Percentiles rank a stretch among this genome's conserved stretches.
These are phyloP conservation scores for Candida vartiovaarae DNA, from an alignment of 805 yeast genomes.

Conservation along the genomic window DNA sequence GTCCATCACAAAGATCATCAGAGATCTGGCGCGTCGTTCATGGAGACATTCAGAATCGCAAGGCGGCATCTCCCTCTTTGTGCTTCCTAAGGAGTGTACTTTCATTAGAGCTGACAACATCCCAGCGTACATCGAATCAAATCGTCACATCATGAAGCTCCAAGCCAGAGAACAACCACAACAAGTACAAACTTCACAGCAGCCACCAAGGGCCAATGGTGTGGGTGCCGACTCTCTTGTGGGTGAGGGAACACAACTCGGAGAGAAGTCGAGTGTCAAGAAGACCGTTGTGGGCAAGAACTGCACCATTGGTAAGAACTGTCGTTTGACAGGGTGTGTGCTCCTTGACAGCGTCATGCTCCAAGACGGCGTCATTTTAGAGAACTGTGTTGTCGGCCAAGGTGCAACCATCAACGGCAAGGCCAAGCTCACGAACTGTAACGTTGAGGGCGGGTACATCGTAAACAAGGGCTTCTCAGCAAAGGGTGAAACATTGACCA, in stretches of 20 bases:
- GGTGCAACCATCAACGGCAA: slow-evolving; percentile 57
- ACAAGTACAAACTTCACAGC: slow-evolving; percentile 23
- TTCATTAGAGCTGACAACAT: slow-evolving; percentile 77
- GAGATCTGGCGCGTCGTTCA: slow-evolving; percentile 86
- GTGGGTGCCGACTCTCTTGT: slow-evolving; percentile 84
- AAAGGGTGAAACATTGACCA: slow-evolving; percentile 54
- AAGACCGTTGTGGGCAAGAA: slow-evolving; percentile 71
- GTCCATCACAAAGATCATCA: slow-evolving; percentile 58
- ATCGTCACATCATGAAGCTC: slow-evolving; percentile 63
- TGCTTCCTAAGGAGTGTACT: slow-evolving; percentile 59
- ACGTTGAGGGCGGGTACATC: slow-evolving; percentile 72
- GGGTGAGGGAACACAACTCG: slow-evolving; percentile 59
- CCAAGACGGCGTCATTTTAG: slow-evolving; percentile 69
- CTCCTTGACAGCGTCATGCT: slow-evolving; percentile 62
- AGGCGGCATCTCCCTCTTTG: slow-evolving; percentile 62
- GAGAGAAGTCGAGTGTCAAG: slow-evolving; percentile 82
- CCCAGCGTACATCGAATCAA: slow-evolving; percentile 83
- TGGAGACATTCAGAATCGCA: slow-evolving; percentile 67
- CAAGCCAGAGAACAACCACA: slow-evolving; percentile 39
- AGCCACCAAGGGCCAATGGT: slow-evolving; percentile 56
- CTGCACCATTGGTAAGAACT: slow-evolving; percentile 76
- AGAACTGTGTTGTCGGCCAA: slow-evolving; percentile 82
- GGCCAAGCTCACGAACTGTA: slow-evolving; percentile 67
- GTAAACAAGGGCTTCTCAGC: slow-evolving; percentile 48
- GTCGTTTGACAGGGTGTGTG: slow-evolving; percentile 83